These are phyloP conservation scores for Dryas integrifolia DNA, from an alignment of 331 rosid species.

Conservation along the genomic window DNA sequence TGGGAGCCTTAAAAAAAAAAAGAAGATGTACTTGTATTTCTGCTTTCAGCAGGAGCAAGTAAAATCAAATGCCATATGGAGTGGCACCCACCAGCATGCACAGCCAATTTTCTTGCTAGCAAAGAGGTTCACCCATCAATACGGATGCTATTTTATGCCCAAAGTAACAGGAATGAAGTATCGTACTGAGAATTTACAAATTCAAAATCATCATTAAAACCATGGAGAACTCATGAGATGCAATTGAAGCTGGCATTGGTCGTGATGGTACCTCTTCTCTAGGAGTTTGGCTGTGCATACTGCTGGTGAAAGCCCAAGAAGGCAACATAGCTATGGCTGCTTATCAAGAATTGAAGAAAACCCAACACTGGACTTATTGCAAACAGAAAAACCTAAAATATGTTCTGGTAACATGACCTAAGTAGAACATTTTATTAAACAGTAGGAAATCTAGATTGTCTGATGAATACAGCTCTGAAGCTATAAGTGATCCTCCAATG, in stretches of 20 bases:
- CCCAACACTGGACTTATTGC: constrained; percentile 3
- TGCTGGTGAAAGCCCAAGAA: background rate
- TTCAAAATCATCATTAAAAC: background rate
- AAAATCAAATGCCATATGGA: background rate
- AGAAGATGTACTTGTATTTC: background rate
- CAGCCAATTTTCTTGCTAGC: background rate
- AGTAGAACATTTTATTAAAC: constrained; percentile 25
- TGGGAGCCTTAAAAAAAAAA: background rate
- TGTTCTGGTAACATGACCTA: constrained; percentile 2
- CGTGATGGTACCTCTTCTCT: background rate
- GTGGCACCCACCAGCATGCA: background rate
- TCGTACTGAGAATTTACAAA: too few relatives aligned
- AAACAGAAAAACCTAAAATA: constrained; percentile 4
- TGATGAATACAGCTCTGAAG: constrained; percentile 35
- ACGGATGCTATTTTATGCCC: background rate
- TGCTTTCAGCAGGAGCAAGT: background rate
- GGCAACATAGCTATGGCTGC: constrained; percentile 18
- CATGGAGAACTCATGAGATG: background rate
- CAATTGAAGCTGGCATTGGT: background rate
- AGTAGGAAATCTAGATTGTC: constrained; percentile 31
- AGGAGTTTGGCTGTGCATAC: constrained; percentile 1
- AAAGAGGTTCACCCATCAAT: background rate
- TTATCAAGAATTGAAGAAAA: constrained; percentile 21
- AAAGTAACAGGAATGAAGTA: background rate
- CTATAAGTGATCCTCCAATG: constrained; percentile 37